Conservation (phyloP, 2,329 filamentous ascomycete species). For the Epichloe elymi region DNA sequence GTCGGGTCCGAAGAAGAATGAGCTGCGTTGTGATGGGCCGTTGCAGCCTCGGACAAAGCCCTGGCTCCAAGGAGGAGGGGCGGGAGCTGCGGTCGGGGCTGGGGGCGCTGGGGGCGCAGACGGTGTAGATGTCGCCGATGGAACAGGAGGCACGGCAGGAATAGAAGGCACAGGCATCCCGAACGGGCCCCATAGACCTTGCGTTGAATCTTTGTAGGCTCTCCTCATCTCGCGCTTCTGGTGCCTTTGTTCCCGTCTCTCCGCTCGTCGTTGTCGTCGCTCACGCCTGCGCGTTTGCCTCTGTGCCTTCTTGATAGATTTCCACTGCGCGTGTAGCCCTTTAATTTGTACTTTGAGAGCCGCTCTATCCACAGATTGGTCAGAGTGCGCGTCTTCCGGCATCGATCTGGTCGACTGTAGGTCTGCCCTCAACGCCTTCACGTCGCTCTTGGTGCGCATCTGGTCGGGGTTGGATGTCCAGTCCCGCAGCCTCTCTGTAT, state of each 20-base stretch:
- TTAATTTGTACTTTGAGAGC: slow-evolving; percentile 31
- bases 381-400: background rate
- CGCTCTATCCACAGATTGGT: slow-evolving; percentile 13
- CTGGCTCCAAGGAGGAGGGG: background rate
- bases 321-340: slow-evolving; percentile 30
- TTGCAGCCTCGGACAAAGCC: background rate
- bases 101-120: background rate
- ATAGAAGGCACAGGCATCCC: slow-evolving; percentile 2
- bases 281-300: slow-evolving; percentile 18
- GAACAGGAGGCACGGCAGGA: background rate
- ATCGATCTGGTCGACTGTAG: slow-evolving; percentile 26
- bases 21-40: background rate
- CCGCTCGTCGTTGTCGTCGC: slow-evolving; percentile 16
- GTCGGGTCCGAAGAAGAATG: background rate
- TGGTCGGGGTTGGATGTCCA: slow-evolving; percentile 39
- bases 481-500: slow-evolving; percentile 28
- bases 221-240: slow-evolving; percentile 17
- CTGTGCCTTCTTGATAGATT: slow-evolving; percentile 18
- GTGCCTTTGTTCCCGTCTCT: slow-evolving; percentile 21
- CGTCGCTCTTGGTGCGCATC: slow-evolving; percentile 31
- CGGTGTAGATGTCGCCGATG: background rate
- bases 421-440: slow-evolving; percentile 28
- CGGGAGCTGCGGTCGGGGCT: slow-evolving; percentile 2
- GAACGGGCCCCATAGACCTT: slow-evolving; percentile 7
- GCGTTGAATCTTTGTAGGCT: slow-evolving; percentile 17